Evolutionary conservation across 768 basidiomycete genomes (phyloP), one percentile per base, ranked within the genome.

Genomic region (Mycena galericulata): DNA sequence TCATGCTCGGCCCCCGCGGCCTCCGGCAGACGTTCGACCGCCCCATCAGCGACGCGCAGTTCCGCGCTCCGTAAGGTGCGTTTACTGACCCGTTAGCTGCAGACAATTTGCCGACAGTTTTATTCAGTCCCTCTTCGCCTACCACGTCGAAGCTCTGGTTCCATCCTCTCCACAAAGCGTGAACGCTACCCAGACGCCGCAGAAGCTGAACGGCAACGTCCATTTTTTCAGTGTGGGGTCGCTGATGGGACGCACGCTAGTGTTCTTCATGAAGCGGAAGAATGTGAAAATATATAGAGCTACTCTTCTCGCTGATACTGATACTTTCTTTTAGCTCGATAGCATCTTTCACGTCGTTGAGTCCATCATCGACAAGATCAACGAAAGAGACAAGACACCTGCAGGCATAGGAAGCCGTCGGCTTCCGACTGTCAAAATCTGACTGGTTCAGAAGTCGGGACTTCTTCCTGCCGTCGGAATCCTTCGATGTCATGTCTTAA

Each of bases 291-390:
- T 72, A 4, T 43, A 56, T 24, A 10, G 24, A 20, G 22, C 15
- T 38, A 12, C 18, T 14, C 26, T 49, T 3, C 46, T 26, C n/a
- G 15, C n/a, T 32, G 27, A 45, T 62, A 27, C 36, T 72, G 17
- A 58, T 38, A 17, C n/a, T 24, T n/a, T 38, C 10, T 65, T 36
- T 0, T 57, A 88, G 86, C 84, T 94, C 71, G 95, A 97, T 75
- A 96, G 94, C 63, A 92, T 98, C 55, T 98, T 99, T 88, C 93
- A 94, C 59, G 96, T 97, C 8, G 87, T 99, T n/a, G 97, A 99
- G 72, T 97, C 97, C 4, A 94, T 98, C n/a, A 87, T 90, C 4
- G 94, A 92, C 72, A 95, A 94, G 79, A 95, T 92, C 73, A 92
- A 91, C 59, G 93, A 94, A 78, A 87, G 89, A 73, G 84, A 87